phyloP scores from a whole-genome alignment of 225 moss, liverwort and hornwort species.

The Anthoceros angustus region DNA sequence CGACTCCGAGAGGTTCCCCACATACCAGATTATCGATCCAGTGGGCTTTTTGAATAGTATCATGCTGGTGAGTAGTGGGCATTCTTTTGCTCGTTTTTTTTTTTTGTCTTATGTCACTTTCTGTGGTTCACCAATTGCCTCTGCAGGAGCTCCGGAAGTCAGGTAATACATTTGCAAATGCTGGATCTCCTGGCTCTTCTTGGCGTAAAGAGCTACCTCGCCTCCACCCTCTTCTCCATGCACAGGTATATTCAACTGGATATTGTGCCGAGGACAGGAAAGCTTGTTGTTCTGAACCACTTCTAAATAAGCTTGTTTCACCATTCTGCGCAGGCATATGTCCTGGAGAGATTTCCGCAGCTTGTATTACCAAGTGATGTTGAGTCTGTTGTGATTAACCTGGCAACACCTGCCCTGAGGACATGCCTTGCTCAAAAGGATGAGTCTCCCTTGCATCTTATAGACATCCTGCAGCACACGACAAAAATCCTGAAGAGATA shows the following conservation, averaged over 20 bases:
- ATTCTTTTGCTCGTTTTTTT: not conserved
- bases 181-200: slow-evolving; percentile 28
- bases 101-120: not conserved
- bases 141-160: slow-evolving; percentile 67
- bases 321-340: slow-evolving; percentile 44
- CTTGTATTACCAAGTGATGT: slow-evolving; percentile 61
- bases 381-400: slow-evolving; percentile 47
- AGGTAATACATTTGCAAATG: slow-evolving; percentile 21
- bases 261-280: not conserved
- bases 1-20: slow-evolving; percentile 80
- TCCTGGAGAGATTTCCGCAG: slow-evolving; percentile 70
- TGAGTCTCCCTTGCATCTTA: slow-evolving; percentile 40
- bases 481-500: slow-evolving; percentile 61
- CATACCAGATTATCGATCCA: slow-evolving; percentile 69
- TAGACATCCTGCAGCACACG: slow-evolving; percentile 52
- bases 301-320: slow-evolving; percentile 8
- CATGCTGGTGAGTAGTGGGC: slow-evolving; percentile 46
- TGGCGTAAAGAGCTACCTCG: slow-evolving; percentile 48
- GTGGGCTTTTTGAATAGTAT: slow-evolving; percentile 78
- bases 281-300: not conserved
- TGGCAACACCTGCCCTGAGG: slow-evolving; percentile 67
- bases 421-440: slow-evolving; percentile 67
- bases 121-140: not conserved
- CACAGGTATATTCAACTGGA: slow-evolving; percentile 29
- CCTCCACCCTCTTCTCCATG: slow-evolving; percentile 57